A percentile compares a stretch with the other conserved stretches of the same genome.
phyloP scores from a whole-genome alignment of 768 basidiomycete genomes.

The Goffeauzyma gilvescens region DNA sequence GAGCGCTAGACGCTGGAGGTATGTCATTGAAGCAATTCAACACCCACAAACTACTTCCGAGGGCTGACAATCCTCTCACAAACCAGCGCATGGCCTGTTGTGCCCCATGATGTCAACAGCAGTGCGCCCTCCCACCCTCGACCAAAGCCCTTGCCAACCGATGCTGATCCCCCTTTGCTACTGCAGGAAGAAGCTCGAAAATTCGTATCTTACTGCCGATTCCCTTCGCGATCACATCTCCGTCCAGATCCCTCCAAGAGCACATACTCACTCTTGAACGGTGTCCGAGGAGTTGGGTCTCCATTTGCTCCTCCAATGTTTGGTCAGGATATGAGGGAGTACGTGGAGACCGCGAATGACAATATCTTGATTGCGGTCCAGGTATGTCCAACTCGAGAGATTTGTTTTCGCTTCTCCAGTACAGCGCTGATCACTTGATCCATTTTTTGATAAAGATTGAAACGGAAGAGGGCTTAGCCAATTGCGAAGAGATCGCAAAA shows the following conservation, averaged over 20 bases:
- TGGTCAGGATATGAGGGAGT: constrained; percentile 14
- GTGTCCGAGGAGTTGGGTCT: constrained; percentile 18
- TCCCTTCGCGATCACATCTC: constrained; percentile 9
- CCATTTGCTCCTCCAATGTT: constrained; percentile 16
- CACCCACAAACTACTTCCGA: too few relatives aligned
- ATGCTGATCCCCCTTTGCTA: background rate
- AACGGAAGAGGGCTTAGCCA: constrained; percentile 19
- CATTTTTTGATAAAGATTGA: too few relatives aligned
- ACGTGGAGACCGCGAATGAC: constrained; percentile 12
- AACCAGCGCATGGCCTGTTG: constrained; percentile 15
- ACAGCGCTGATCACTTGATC: too few relatives aligned
- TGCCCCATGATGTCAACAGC: constrained; percentile 14
- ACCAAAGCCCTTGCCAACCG: background rate
- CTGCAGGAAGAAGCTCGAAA: constrained; percentile 12
- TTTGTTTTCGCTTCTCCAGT: too few relatives aligned
- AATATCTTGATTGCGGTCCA: constrained; percentile 18
- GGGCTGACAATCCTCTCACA: too few relatives aligned
- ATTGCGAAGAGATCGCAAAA: constrained; percentile 20
- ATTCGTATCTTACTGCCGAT: constrained; percentile 15
- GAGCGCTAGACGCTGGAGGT: constrained; percentile 18
- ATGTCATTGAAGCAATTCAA: too few relatives aligned
- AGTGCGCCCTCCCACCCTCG: too few relatives aligned
- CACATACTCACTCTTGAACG: constrained; percentile 11
- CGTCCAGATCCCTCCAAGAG: constrained; percentile 6
- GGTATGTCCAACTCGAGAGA: too few relatives aligned